phyloP scores from a whole-genome alignment of 495 filamentous ascomycete genomes.

The Cercophora sp. region DNA sequence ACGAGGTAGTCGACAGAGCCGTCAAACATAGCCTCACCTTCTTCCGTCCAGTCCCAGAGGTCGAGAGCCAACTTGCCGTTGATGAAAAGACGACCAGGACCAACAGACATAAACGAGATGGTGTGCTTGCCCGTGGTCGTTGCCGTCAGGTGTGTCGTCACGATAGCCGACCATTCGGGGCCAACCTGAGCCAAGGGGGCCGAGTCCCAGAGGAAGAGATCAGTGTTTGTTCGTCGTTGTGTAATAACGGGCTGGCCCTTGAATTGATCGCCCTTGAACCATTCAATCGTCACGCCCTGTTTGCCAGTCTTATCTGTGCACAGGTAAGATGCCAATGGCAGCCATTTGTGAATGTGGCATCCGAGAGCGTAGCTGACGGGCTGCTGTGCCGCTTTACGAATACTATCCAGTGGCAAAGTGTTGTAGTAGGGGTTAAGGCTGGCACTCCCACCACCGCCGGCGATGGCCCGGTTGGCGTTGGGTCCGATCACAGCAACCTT shows the following conservation, averaged over 20 bases:
- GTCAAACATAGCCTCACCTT: conserved; percentile 61
- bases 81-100: conserved; percentile 66
- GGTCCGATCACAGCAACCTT: conserved; percentile 77
- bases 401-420: conserved; percentile 54
- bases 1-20: conserved; percentile 54
- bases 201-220: conserved; percentile 67
- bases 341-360: conserved; percentile 61
- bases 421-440: conserved; percentile 77
- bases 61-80: conserved; percentile 69
- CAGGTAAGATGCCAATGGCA: conserved; percentile 56
- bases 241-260: conserved; percentile 49
- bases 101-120: conserved; percentile 72
- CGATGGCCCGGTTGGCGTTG: conserved; percentile 72
- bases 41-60: conserved; percentile 66
- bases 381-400: conserved; percentile 40
- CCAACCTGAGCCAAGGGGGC: conserved; percentile 55
- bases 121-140: conserved; percentile 61
- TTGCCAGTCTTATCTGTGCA: conserved; percentile 54
- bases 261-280: conserved; percentile 60
- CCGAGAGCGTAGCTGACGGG: conserved; percentile 51
- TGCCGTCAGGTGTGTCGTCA: conserved; percentile 52
- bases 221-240: conserved; percentile 55
- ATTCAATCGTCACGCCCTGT: conserved; percentile 58
- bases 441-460: conserved; percentile 78
- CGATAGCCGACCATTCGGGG: conserved; percentile 57